Evolutionary conservation across 306 rosid species (phyloP).

Genomic region (Myrica gale): DNA sequence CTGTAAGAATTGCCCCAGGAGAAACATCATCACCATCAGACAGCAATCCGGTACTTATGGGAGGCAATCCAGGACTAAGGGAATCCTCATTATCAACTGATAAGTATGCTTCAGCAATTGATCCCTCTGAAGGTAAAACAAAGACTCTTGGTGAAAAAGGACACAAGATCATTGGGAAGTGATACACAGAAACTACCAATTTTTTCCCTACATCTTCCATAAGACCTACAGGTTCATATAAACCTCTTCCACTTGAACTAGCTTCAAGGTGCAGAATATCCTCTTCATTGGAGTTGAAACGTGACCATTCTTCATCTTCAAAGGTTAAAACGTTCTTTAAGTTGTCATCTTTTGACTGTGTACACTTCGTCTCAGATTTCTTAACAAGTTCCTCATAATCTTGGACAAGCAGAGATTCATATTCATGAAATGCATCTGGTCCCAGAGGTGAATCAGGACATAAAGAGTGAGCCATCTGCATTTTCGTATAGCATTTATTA

Average conservation of each 20-base stretch:
- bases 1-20: slow-evolving; percentile 85
- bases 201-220: slow-evolving; percentile 51
- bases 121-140: slow-evolving; percentile 92
- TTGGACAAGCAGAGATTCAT: slow-evolving; percentile 84
- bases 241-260: slow-evolving; percentile 58
- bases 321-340: slow-evolving; percentile 33
- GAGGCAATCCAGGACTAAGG: slow-evolving; percentile 82
- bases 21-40: slow-evolving; percentile 87
- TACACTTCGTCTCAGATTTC: slow-evolving; percentile 41
- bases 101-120: slow-evolving; percentile 69
- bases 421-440: slow-evolving; percentile 89
- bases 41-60: slow-evolving; percentile 67
- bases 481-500: slow-evolving; percentile 25
- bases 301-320: slow-evolving; percentile 57
- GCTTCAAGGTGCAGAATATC: slow-evolving; percentile 44
- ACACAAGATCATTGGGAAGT: slow-evolving; percentile 84
- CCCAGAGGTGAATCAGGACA: slow-evolving; percentile 94
- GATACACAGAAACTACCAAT: slow-evolving; percentile 75
- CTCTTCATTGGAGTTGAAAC: slow-evolving; percentile 46
- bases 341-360: slow-evolving; percentile 33
- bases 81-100: slow-evolving; percentile 69
- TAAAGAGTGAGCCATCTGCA: slow-evolving; percentile 71
- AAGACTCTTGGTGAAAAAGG: slow-evolving; percentile 90
- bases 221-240: slow-evolving; percentile 42
- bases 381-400: slow-evolving; percentile 83